Conservation (phyloP, 768 basidiomycete genomes). For the Termitomyces sp. region DNA sequence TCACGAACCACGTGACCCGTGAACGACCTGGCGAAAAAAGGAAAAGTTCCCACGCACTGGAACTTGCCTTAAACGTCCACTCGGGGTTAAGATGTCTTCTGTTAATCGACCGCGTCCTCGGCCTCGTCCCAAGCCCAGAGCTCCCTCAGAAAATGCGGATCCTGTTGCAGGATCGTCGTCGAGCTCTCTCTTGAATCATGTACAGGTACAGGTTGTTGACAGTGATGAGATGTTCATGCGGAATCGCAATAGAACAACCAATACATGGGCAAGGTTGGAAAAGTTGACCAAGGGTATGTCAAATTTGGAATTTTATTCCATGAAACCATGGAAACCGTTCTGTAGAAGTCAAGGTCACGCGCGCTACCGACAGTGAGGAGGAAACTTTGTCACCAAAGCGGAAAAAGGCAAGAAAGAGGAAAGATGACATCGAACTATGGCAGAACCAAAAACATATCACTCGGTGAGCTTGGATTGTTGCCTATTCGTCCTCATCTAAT, state of each 20-base stretch:
- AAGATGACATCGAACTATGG: slow-evolving; percentile 35
- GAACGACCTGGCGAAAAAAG: slow-evolving; percentile 19
- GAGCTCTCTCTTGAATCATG: slow-evolving; percentile 9
- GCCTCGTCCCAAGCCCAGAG: slow-evolving; percentile 40
- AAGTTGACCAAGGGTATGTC: slow-evolving; percentile 49
- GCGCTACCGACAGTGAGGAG: slow-evolving; percentile 21
- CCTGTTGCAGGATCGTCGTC: slow-evolving; percentile 17
- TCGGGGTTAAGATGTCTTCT: slow-evolving; percentile 25
- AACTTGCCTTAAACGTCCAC: slow-evolving; percentile 25
- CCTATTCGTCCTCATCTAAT: not conserved
- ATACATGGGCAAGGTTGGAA: slow-evolving; percentile 57
- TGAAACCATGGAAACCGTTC: not conserved
- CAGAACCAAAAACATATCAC: slow-evolving; percentile 30
- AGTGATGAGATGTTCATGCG: slow-evolving; percentile 68
- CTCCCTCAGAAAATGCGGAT: slow-evolving; percentile 8
- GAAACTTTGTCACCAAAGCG: slow-evolving; percentile 25
- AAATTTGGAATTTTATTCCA: not conserved
- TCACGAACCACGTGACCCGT: slow-evolving; percentile 26
- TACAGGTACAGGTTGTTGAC: slow-evolving; percentile 35
- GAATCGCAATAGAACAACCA: slow-evolving; percentile 50
- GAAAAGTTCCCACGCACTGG: slow-evolving; percentile 36
- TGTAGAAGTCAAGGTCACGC: slow-evolving; percentile 6
- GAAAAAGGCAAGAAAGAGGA: slow-evolving; percentile 32
- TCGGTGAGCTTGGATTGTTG: slow-evolving; percentile 29
- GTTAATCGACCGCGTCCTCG: slow-evolving; percentile 37